Base-by-base conservation (phyloP, 2,329 filamentous ascomycete species). In the Trichoderma afroharzianum region DNA sequence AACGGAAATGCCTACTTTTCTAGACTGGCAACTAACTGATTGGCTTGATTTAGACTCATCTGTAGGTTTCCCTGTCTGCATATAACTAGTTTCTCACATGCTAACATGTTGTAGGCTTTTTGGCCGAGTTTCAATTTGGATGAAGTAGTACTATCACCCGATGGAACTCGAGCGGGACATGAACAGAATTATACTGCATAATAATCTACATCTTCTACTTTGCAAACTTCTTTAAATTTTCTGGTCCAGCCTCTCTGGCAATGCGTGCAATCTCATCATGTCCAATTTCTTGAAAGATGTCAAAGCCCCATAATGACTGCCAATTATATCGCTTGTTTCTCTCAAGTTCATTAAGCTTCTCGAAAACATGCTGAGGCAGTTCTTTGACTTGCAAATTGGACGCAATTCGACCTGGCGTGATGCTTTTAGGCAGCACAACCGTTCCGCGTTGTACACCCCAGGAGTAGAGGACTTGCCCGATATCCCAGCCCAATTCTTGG, bases 351-450 rank as follows among this genome's bases (percentile, higher is more conserved):
- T 61, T 61, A 6, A 61, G 18, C 28, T 59, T 30, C 8, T 59
- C 15, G 11, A 59, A 59, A 11, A 11, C 57, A 14, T 33, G 18
- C 11, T n/a, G 28, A 9, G 57, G 57, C 4, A 61, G 9, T 7
- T 61, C 30, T 39, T 61, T 24, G 32, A 61, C 58, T 7, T 70
- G 39, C 28, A 90, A 93, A 86, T 97, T 97, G 74, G 84, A 88
- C 82, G 92, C 85, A 77, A 97, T 94, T 57, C 93, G 88, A 66
- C 85, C 85, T 75, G 90, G 87, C 75, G 88, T 94, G 71, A 95
- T 92, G 66, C 88, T 92, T 87, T 97, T 97, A 78, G 93, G 93
- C 77, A 97, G 93, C 67, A 97, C 93, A 75, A 89, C 92, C 85
- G 91, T 93, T 73, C 92, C 93, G 78, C 93, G 90, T 80, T 92